Evolutionary conservation across 257 asterid genomes (phyloP).

Genomic region (Solanum verrucosum): DNA sequence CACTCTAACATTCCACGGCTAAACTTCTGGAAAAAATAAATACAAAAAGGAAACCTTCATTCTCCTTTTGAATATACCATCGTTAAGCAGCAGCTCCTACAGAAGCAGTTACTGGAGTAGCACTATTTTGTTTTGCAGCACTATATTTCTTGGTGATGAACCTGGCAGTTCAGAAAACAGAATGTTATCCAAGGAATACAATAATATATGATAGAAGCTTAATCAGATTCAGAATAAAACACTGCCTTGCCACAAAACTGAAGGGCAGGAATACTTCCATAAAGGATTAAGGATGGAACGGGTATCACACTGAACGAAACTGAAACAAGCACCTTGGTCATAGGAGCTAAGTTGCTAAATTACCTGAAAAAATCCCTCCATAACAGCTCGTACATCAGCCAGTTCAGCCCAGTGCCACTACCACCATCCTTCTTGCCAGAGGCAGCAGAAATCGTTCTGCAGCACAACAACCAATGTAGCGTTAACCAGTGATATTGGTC

Average conservation of each 20-base stretch:
- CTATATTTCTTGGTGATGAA: conserved; percentile 96
- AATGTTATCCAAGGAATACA: neutral
- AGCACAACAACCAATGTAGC: neutral
- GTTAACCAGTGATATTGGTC: neutral
- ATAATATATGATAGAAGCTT: neutral
- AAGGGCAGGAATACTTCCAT: neutral
- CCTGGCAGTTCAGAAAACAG: conserved; percentile 24
- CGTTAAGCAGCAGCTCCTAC: conserved; percentile 56
- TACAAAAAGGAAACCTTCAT: neutral
- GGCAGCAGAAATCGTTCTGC: conserved; percentile 60
- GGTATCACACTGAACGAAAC: neutral
- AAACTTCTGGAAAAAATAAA: neutral
- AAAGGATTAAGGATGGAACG: neutral
- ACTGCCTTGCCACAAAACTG: neutral
- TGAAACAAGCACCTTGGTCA: neutral
- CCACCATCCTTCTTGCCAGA: conserved; percentile 44
- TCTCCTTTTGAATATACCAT: neutral
- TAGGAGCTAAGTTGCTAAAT: neutral
- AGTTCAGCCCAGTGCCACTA: conserved; percentile 59
- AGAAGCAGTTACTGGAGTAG: conserved; percentile 76
- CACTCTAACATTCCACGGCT: neutral
- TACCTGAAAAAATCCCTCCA: conserved; percentile 99
- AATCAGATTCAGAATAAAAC: neutral
- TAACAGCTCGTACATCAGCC: conserved; percentile 91
- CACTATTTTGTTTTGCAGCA: conserved; percentile 38